A percentile compares a stretch with the other conserved stretches of the same genome.
Conservation (phyloP, 495 filamentous ascomycete species). For the Tirmania nivea region DNA sequence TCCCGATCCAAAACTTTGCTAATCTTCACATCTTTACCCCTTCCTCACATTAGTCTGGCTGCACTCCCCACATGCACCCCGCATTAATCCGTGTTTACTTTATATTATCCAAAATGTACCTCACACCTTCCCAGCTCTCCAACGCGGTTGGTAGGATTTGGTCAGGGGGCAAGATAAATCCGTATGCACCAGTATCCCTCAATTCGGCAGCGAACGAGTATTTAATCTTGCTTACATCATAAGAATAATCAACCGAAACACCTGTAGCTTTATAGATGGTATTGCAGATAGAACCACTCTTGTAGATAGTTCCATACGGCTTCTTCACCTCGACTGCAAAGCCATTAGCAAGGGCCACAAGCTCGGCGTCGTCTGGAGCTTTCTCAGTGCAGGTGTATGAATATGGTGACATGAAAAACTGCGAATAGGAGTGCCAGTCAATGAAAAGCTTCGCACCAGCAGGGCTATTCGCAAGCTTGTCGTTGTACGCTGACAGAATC, state of each 20-base stretch:
- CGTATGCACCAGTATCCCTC: slow-evolving; percentile 26
- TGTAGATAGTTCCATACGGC: slow-evolving; percentile 27
- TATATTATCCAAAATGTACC: slow-evolving; percentile 30
- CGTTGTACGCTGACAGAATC: slow-evolving; percentile 24
- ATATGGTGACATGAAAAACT: slow-evolving; percentile 30
- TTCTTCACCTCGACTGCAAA: slow-evolving; percentile 20
- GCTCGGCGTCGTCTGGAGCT: slow-evolving; percentile 22
- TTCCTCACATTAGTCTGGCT: too few species aligned
- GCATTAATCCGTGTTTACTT: too few species aligned
- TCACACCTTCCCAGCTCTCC: slow-evolving; percentile 35
- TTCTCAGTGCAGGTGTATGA: slow-evolving; percentile 26
- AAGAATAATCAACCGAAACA: slow-evolving; percentile 32
- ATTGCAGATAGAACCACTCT: slow-evolving; percentile 30
- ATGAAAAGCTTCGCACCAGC: slow-evolving; percentile 37
- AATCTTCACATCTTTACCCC: too few species aligned
- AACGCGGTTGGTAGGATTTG: slow-evolving; percentile 31
- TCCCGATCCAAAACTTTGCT: too few species aligned
- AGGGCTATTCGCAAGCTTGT: slow-evolving; percentile 19
- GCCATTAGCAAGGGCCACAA: slow-evolving; percentile 15
- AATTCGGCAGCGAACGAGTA: slow-evolving; percentile 37
- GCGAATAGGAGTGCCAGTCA: slow-evolving; percentile 39
- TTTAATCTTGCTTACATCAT: slow-evolving; percentile 29
- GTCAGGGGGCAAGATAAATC: slow-evolving; percentile 35
- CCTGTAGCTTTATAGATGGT: slow-evolving; percentile 40
- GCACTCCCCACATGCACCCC: too few species aligned